Base-by-base conservation (phyloP, 2,329 filamentous ascomycete genomes). In the Cytospora chrysosperma region DNA sequence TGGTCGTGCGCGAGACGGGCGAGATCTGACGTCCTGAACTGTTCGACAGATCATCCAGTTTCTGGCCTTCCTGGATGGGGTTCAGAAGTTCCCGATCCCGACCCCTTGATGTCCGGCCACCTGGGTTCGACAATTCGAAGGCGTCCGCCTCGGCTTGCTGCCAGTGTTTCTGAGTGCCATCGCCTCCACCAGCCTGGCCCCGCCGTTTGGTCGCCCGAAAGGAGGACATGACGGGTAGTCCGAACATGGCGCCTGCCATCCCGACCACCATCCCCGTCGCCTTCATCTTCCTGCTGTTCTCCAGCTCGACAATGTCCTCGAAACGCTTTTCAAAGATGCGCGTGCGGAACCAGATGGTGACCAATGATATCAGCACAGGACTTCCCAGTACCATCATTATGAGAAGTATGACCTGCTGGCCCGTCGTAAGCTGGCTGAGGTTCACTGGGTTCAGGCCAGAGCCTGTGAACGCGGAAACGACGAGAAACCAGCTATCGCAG, bases 401-500 rank as follows among this genome's bases (percentile, higher is more conserved):
- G 69, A 87, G 89, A 6, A 91, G 78, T 15, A 89, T 73, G 24
- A 82, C 74, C 69, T 91, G 88, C 70, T 91, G 88, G 70, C 86
- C 88, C 3, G 83, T 86, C 43, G 86, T 89, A 70, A 91, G 61
- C 40, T 54, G 24, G 53, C 82, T 86, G 15, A 90, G 72, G 69
- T 88, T 85, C 67, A 87, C 83, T 10, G 87, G 89, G 68, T 75
- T 88, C 34, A 89, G 76, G 2, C 88, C 88, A 10, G 88, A 83
- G 65, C 86, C 79, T 1, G 87, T 89, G 81, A 90, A 89, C 51
- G 88, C 87, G 65, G 83, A 87, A 50, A 86, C 79, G 58, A 83
- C 82, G 30, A 90, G 73, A 70, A 90, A 91, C 8, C 91, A 75
- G 19, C 85, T 81, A 72, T 91, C 87, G 24, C 81, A 80, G 74